These are phyloP conservation scores for Chytriomyces confervae DNA, from an alignment of 192 early-diverging fungal species.

Conservation along the genomic window DNA sequence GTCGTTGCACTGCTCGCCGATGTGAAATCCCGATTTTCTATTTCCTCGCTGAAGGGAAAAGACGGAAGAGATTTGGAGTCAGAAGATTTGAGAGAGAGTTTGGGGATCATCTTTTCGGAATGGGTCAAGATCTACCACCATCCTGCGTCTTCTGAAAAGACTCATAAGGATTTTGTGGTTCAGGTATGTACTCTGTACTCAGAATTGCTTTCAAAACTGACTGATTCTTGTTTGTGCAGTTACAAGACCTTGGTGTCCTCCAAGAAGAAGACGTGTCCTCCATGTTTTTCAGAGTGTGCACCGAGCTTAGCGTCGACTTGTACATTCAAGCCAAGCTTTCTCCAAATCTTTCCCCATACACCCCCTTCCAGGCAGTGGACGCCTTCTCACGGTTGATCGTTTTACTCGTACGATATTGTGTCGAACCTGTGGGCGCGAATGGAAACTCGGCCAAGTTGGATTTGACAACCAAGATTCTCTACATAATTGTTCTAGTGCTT, in stretches of 20 bases:
- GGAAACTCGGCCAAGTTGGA: conserved; percentile 62
- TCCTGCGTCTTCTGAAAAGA: conserved; percentile 74
- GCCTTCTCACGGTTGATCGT: conserved; percentile 91
- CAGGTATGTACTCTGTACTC: conserved; percentile 45
- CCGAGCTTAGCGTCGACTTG: conserved; percentile 81
- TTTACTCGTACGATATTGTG: conserved; percentile 76
- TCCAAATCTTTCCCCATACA: conserved; percentile 47
- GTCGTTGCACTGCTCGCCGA: conserved; percentile 62
- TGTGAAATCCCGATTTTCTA: conserved; percentile 44
- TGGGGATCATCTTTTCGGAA: conserved; percentile 74
- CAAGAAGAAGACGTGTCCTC: conserved; percentile 78
- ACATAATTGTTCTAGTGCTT: conserved; percentile 83
- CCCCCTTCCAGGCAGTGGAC: conserved; percentile 84
- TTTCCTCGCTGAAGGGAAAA: conserved; percentile 8
- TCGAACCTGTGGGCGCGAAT: conserved; percentile 59
- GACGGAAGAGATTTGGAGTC: conserved; percentile 56
- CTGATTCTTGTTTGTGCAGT: conserved; percentile 52
- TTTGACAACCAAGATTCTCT: conserved; percentile 81
- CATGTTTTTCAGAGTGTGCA: conserved; percentile 89
- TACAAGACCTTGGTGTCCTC: conserved; percentile 78
- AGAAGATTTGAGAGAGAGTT: conserved; percentile 61
- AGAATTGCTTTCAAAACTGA: conserved; percentile 26
- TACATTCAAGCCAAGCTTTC: conserved; percentile 57
- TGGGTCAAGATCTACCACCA: conserved; percentile 81
- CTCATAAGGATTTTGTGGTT: conserved; percentile 66